A percentile compares a stretch with the other conserved stretches of the same genome.
These are phyloP conservation scores for Dunaliella salina DNA, from an alignment of 163 green algal genomes.

Conservation along the genomic window DNA sequence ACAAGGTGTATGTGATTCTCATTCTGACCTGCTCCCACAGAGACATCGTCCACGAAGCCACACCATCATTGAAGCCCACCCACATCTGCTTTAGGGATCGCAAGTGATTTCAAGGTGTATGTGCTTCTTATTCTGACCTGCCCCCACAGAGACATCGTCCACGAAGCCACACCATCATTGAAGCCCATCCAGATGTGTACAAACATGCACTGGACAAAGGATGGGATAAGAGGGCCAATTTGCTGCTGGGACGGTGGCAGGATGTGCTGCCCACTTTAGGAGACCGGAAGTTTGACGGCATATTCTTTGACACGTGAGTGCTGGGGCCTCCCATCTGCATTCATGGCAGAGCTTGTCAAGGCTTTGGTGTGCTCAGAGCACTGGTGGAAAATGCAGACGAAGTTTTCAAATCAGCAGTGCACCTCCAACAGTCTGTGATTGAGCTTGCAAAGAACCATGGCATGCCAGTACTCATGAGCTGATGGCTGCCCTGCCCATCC, in stretches of 20 bases:
- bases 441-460: too few species aligned
- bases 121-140: too few species aligned
- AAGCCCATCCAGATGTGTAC: conserved; percentile 89
- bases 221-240: conserved; percentile 71
- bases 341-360: too few species aligned
- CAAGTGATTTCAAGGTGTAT: too few species aligned
- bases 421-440: too few species aligned
- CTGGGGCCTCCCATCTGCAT: too few species aligned
- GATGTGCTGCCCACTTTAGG: conserved; percentile 51
- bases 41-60: conserved; percentile 39
- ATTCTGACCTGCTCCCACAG: not conserved
- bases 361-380: too few species aligned
- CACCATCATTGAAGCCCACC: conserved; percentile 93
- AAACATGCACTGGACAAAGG: conserved; percentile 63
- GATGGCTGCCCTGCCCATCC: too few species aligned
- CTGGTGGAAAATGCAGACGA: too few species aligned
- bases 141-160: not conserved
- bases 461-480: too few species aligned
- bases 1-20: too few species aligned
- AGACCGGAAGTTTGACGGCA: conserved; percentile 66
- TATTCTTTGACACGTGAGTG: conserved; percentile 86
- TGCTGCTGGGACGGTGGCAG: conserved; percentile 68
- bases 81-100: conserved; percentile 67
- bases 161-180: conserved; percentile 83
- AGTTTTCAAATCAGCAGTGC: too few species aligned